phyloP scores from a whole-genome alignment of 768 basidiomycete genomes.

The Auricularia heimuer region DNA sequence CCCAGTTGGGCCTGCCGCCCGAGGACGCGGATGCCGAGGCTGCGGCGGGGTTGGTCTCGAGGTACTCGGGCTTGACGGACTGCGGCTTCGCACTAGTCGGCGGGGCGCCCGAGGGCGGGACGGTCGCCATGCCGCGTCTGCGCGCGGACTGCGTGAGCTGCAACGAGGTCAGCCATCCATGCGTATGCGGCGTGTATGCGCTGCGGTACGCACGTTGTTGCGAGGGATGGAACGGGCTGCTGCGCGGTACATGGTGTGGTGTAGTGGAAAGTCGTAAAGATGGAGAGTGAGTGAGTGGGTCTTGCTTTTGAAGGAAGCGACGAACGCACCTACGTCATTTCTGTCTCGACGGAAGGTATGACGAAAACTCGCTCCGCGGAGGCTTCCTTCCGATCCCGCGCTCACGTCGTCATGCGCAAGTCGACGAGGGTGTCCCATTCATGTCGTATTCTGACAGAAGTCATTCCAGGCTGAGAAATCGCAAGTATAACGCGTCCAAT shows the following conservation, averaged over 20 bases:
- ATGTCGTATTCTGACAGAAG: too few relatives aligned
- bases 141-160: not conserved
- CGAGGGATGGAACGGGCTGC: slow-evolving; percentile 1
- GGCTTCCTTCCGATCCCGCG: too few relatives aligned
- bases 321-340: too few relatives aligned
- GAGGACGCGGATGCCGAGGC: not conserved
- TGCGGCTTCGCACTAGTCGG: not conserved
- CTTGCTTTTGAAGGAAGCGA: not conserved
- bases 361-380: too few relatives aligned
- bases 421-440: too few relatives aligned
- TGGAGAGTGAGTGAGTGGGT: not conserved
- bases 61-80: not conserved
- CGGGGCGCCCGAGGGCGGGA: not conserved
- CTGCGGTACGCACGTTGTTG: not conserved
- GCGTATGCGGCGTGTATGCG: not conserved
- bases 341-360: too few relatives aligned
- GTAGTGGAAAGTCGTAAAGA: not conserved
- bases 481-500: too few relatives aligned
- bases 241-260: not conserved
- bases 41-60: not conserved
- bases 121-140: not conserved
- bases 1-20: not conserved
- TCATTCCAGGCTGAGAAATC: too few relatives aligned
- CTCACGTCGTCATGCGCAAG: too few relatives aligned
- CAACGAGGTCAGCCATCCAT: not conserved